phyloP scores from a whole-genome alignment of 768 basidiomycete species.

The Arthromyces matolae region DNA sequence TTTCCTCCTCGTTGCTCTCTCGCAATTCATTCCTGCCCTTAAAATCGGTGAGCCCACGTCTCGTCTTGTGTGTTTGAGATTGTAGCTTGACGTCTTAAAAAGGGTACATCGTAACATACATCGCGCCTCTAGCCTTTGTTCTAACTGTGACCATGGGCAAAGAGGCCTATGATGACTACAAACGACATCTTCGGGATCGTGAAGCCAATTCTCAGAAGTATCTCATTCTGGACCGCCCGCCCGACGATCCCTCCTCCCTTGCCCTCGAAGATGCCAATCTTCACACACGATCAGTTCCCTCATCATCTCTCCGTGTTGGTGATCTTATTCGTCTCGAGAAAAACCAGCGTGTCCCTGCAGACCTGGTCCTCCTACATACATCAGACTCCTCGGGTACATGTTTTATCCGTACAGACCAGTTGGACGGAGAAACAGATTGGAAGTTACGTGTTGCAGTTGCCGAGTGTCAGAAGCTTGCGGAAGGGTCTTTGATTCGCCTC shows the following conservation, averaged over 20 bases:
- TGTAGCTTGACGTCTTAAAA: conserved; percentile 6
- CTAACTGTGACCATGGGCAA: conserved; percentile 95
- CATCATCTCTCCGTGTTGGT: conserved; percentile 84
- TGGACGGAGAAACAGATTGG: conserved; percentile 99
- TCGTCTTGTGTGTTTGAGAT: not conserved
- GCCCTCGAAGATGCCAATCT: conserved; percentile 37
- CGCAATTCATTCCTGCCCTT: conserved; percentile 92
- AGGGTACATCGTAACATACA: conserved; percentile 95
- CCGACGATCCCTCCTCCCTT: conserved; percentile 32
- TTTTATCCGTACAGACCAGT: conserved; percentile 95
- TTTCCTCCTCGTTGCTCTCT: conserved; percentile 93
- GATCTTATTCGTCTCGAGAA: conserved; percentile 91
- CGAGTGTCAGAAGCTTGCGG: conserved; percentile 70
- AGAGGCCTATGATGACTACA: conserved; percentile 98
- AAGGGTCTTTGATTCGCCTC: conserved; percentile 52
- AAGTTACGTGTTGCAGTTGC: conserved; percentile 90
- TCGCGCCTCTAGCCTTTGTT: conserved; percentile 95
- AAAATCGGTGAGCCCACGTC: conserved; percentile 76
- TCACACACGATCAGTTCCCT: conserved; percentile 69
- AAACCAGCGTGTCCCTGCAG: conserved; percentile 95
- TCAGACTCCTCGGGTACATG: conserved; percentile 89
- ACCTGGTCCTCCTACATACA: conserved; percentile 85
- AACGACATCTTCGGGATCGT: conserved; percentile 84
- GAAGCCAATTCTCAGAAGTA: conserved; percentile 96
- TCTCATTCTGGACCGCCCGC: conserved; percentile 65